Evolutionary conservation across 2,329 filamentous ascomycete species (phyloP).

Genomic region (Knufia fluminis): DNA sequence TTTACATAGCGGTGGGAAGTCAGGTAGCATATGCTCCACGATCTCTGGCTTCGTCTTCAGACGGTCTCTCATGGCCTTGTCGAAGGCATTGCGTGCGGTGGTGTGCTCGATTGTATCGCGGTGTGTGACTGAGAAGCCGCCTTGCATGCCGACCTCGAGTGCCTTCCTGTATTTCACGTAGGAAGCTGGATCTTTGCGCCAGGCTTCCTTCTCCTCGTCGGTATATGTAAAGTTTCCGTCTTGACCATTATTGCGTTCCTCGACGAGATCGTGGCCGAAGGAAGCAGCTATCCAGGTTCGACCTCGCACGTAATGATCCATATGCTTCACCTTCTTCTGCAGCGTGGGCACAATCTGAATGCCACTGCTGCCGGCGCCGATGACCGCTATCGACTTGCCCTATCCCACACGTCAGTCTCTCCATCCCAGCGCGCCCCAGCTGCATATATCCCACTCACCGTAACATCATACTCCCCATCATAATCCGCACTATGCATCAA

Average conservation of each 20-base stretch:
- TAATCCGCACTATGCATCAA: conserved; percentile 26
- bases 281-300: conserved; percentile 26
- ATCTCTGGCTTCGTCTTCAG: conserved; percentile 28
- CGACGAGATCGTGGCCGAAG: conserved; percentile 20
- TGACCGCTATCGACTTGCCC: conserved; percentile 44
- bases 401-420: conserved; percentile 12
- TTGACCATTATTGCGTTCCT: conserved; percentile 19
- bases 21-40: conserved; percentile 30
- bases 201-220: conserved; percentile 22
- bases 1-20: conserved; percentile 34
- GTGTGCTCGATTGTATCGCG: conserved; percentile 17
- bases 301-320: conserved; percentile 25
- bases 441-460: too few species aligned
- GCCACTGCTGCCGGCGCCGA: conserved; percentile 55
- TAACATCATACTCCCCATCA: conserved; percentile 23
- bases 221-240: conserved; percentile 25
- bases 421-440: too few species aligned
- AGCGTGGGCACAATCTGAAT: conserved; percentile 38
- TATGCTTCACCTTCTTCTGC: conserved; percentile 21
- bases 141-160: conserved; percentile 26
- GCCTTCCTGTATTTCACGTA: conserved; percentile 29
- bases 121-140: conserved; percentile 20
- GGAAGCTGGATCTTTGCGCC: conserved; percentile 16
- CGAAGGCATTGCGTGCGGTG: conserved; percentile 12
- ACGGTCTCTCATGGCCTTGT: conserved; percentile 18